Evolutionary conservation across 192 early-diverging fungal species (phyloP), one percentile per base, ranked within the genome.

Genomic region (Backusella parvicylindrica): DNA sequence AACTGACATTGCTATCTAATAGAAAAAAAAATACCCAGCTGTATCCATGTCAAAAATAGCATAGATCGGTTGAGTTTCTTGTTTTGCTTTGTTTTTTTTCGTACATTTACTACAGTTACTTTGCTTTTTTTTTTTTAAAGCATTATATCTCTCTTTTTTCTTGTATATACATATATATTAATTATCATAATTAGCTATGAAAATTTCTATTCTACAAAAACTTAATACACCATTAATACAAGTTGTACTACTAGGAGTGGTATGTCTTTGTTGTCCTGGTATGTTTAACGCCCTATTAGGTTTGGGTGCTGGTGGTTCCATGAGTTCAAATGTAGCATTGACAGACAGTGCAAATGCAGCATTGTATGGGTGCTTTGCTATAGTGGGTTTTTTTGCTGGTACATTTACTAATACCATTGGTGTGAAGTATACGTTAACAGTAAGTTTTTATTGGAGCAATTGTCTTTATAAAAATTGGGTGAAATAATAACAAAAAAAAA

Each of bases 211-310:
- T 31, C 2, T 66, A n/a, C 38, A 47, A 70, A 40, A 50, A 56
- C 63, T 68, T 2, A 86, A 84, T 69, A 89, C 88, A 41, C 85
- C 92, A 33, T 68, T 92, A 80, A 84, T 83, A 50, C 93, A 94
- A 78, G 88, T 94, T 66, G 80, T 90, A 75, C 82, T 93, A 35
- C 83, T 94, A 26, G 90, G 91, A 38, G 82, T 94, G 50, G 87
- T 94, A 12, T 92, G 90, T 75, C 91, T 94, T 76, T 88, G 89
- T 60, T 91, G 92, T 68, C 93, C 93, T 8, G 93, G 93, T 12
- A 92, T 92, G 90, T 93, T 92, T 73, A 93, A 93, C 63, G 90
- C 90, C 28, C 80, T 92, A 2, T 63, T 65, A 6, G 79, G 79
- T 6, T 38, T 80, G 36, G 79, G 79, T 73, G 79, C 79, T 32